Evolutionary conservation across 2,329 filamentous ascomycete species (phyloP).

Genomic region (Apiospora malaysiana): DNA sequence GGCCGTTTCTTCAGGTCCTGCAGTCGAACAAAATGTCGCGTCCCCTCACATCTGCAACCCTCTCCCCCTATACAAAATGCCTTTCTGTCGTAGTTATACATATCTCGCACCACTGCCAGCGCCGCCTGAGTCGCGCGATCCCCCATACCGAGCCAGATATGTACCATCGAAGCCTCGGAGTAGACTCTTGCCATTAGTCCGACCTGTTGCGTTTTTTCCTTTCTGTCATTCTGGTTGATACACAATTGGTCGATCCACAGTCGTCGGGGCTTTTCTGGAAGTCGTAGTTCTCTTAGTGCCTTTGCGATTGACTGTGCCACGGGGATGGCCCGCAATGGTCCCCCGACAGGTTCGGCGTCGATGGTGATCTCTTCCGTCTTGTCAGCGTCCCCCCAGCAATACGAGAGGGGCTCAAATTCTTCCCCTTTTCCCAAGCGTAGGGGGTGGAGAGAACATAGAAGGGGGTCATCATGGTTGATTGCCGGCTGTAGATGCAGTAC

Average conservation of each 20-base stretch:
- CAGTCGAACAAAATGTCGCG: neutral
- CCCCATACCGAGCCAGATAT: slow-evolving; percentile 10
- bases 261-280: neutral
- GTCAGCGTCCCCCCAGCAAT: slow-evolving; percentile 10
- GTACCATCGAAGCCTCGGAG: neutral
- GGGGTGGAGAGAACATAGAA: slow-evolving; percentile 10
- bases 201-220: slow-evolving; percentile 16
- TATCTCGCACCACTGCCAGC: neutral
- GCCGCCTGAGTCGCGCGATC: neutral
- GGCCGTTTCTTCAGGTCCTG: neutral
- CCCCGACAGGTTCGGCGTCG: neutral
- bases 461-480: neutral
- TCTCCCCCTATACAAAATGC: slow-evolving; percentile 4
- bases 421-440: neutral
- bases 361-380: neutral
- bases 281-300: slow-evolving; percentile 1
- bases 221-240: slow-evolving; percentile 21
- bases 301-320: neutral
- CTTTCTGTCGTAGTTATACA: slow-evolving; percentile 10
- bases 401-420: neutral
- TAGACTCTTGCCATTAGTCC: slow-evolving; percentile 14
- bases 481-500: neutral
- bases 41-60: slow-evolving; percentile 1
- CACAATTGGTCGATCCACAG: slow-evolving; percentile 21
- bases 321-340: neutral